Percentiles rank a stretch among this genome's conserved stretches.
These are phyloP conservation scores for Dacryopinax primogenitus DNA, from an alignment of 768 basidiomycete species.

Conservation along the genomic window DNA sequence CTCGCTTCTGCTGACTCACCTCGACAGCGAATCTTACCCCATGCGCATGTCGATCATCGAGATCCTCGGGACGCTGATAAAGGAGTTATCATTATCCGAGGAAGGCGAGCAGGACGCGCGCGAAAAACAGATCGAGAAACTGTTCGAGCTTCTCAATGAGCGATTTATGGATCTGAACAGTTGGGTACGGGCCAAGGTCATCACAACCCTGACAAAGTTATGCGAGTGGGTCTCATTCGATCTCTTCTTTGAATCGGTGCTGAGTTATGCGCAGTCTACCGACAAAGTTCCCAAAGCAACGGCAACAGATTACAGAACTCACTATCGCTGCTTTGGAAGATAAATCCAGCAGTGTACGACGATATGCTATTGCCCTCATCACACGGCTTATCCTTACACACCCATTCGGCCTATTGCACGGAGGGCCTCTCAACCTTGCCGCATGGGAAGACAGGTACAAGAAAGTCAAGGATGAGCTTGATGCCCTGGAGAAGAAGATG, in stretches of 20 bases:
- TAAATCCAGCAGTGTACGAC: conserved; percentile 79
- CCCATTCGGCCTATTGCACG: conserved; percentile 74
- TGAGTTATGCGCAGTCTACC: conserved; percentile 32
- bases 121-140: conserved; percentile 61
- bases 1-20: conserved; percentile 63
- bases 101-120: conserved; percentile 31
- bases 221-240: conserved; percentile 40
- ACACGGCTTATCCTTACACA: conserved; percentile 69
- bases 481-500: conserved; percentile 48
- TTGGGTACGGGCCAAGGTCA: conserved; percentile 83
- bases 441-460: conserved; percentile 67
- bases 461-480: conserved; percentile 47
- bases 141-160: conserved; percentile 74
- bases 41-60: conserved; percentile 94
- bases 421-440: conserved; percentile 57
- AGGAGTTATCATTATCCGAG: conserved; percentile 52
- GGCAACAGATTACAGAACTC: conserved; percentile 59
- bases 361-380: conserved; percentile 63
- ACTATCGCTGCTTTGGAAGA: conserved; percentile 75
- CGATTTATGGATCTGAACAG: conserved; percentile 79
- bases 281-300: conserved; percentile 75
- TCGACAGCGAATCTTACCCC: conserved; percentile 95
- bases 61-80: conserved; percentile 71
- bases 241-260: not conserved
- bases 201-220: conserved; percentile 59